Percentiles rank a stretch among this genome's conserved stretches.
These are phyloP conservation scores for Hondaea fermentalgiana DNA, from an alignment of 108 stramenopile genomes.

Conservation along the genomic window DNA sequence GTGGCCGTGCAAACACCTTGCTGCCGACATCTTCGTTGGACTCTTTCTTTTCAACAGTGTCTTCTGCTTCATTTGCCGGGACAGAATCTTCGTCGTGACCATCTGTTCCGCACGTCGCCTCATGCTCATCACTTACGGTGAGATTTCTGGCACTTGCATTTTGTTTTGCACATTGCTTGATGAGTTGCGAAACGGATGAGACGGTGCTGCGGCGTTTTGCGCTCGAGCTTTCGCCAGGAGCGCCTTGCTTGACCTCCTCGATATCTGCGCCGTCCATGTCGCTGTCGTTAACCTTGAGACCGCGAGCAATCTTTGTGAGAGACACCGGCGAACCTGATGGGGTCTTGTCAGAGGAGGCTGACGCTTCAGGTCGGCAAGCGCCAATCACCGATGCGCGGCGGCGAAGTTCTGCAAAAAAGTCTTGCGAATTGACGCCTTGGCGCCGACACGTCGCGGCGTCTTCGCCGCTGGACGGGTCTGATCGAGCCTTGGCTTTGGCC, in stretches of 20 bases:
- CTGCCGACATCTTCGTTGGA: too few species aligned
- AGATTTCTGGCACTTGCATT: not conserved
- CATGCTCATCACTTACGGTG: not conserved
- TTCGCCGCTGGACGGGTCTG: too few species aligned
- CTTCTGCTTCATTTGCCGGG: too few species aligned
- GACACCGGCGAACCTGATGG: not conserved
- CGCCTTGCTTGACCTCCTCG: not conserved
- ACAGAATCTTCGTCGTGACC: too few species aligned
- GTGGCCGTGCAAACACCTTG: too few species aligned
- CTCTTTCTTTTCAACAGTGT: too few species aligned
- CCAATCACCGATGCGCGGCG: not conserved
- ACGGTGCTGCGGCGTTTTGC: not conserved
- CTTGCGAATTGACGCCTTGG: not conserved
- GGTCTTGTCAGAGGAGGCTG: not conserved
- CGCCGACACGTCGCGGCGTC: not conserved
- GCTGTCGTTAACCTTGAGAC: not conserved
- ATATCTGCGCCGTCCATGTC: not conserved
- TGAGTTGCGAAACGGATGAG: not conserved
- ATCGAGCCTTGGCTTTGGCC: too few species aligned
- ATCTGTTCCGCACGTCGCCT: too few species aligned
- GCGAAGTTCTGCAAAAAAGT: not conserved
- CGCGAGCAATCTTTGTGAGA: not conserved
- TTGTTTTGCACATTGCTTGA: not conserved
- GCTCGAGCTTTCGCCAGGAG: not conserved
- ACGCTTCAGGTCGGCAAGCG: not conserved